Evolutionary conservation across 345 rosid species (phyloP).

Genomic region (Mercurialis annua): DNA sequence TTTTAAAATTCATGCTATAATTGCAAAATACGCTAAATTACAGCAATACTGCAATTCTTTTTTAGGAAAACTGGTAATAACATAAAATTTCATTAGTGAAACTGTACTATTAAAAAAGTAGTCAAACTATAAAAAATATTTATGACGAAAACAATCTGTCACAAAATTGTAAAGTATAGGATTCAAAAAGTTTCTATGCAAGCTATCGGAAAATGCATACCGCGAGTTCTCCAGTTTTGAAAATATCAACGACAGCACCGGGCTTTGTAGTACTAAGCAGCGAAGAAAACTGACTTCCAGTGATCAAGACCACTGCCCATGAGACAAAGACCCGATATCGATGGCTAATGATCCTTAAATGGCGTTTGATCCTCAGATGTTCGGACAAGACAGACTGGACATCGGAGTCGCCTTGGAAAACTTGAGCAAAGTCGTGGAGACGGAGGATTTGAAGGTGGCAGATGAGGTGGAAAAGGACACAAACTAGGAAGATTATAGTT

Average conservation of each 20-base stretch:
- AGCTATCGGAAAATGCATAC: slow-evolving; percentile 32
- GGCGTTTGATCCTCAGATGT: slow-evolving; percentile 81
- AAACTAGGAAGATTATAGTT: slow-evolving; percentile 69
- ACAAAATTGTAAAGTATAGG: too few species aligned
- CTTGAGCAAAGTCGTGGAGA: slow-evolving; percentile 73
- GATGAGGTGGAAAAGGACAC: slow-evolving; percentile 78
- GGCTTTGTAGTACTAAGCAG: slow-evolving; percentile 74
- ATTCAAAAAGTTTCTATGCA: too few species aligned
- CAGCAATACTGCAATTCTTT: too few species aligned
- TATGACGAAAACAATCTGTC: too few species aligned
- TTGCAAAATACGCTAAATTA: too few species aligned
- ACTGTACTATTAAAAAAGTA: too few species aligned
- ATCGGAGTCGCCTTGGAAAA: slow-evolving; percentile 73
- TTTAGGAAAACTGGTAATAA: too few species aligned
- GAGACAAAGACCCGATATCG: slow-evolving; percentile 64
- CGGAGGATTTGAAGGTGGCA: slow-evolving; percentile 94
- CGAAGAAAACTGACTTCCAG: slow-evolving; percentile 81
- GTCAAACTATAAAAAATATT: too few species aligned
- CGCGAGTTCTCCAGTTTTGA: slow-evolving; percentile 82
- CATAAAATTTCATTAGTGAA: too few species aligned
- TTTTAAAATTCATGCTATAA: too few species aligned
- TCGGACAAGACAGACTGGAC: slow-evolving; percentile 67
- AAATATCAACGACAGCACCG: slow-evolving; percentile 46
- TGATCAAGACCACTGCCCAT: slow-evolving; percentile 59
- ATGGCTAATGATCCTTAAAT: slow-evolving; percentile 86